These are phyloP conservation scores for Camellia granthamiana DNA, from an alignment of 148 eudicot species.

Conservation along the genomic window DNA sequence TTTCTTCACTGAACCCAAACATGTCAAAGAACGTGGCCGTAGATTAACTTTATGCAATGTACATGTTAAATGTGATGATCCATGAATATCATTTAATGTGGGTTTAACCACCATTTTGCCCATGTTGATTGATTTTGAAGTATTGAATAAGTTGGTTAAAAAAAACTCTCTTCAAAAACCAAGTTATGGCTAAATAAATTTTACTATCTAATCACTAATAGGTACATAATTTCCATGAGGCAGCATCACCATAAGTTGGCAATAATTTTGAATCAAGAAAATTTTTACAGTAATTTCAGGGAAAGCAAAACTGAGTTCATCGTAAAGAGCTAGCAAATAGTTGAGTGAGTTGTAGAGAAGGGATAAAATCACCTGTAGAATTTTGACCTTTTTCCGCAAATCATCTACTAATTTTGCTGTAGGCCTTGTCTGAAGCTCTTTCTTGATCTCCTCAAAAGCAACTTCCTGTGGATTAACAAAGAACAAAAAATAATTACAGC, in stretches of 20 bases:
- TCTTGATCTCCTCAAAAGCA: constrained; percentile 70
- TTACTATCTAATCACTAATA: background rate
- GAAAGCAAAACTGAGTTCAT: background rate
- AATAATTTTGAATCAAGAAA: background rate
- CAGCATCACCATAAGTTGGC: background rate
- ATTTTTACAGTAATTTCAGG: background rate
- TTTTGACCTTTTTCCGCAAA: constrained; percentile 92
- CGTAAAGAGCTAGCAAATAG: background rate
- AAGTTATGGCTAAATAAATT: background rate
- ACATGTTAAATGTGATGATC: background rate
- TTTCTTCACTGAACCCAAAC: background rate
- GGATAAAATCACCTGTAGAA: constrained; percentile 66
- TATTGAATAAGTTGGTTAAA: background rate
- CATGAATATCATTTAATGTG: background rate
- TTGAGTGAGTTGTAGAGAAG: background rate
- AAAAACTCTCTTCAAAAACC: background rate
- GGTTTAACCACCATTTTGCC: background rate
- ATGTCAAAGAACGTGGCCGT: background rate
- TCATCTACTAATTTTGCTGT: constrained; percentile 88
- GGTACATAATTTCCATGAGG: background rate
- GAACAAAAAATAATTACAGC: constrained; percentile 5
- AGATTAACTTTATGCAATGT: background rate
- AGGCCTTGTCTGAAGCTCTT: constrained; percentile 89
- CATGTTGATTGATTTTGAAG: background rate
- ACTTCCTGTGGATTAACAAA: constrained; percentile 50